Evolutionary conservation across 805 yeast genomes (phyloP).

Genomic region (Yarrowia sp.): DNA sequence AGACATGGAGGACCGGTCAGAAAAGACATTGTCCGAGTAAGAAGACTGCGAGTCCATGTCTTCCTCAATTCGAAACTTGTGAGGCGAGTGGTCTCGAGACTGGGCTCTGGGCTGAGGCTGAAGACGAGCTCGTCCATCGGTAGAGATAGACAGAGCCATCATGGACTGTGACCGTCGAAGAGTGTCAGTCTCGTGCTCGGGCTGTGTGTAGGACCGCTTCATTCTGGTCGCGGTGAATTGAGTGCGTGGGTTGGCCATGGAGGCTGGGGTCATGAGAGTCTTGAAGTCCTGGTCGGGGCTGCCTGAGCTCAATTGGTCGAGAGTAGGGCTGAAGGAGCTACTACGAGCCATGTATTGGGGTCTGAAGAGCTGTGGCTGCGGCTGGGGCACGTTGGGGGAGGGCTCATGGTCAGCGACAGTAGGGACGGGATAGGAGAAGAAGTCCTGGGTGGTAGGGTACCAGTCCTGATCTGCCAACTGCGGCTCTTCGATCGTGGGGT

Average conservation of each 20-base stretch:
- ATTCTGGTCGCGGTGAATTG: conserved; percentile 6
- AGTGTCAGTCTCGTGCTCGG: conserved; percentile 1
- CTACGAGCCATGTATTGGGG: conserved; percentile 7
- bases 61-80: conserved; percentile 12
- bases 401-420: conserved; percentile 8
- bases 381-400: background rate
- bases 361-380: conserved; percentile 5
- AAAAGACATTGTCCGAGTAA: conserved; percentile 11
- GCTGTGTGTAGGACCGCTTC: conserved; percentile 16
- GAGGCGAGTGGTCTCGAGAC: conserved; percentile 12
- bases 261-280: background rate
- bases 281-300: background rate
- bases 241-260: background rate
- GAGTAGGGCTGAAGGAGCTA: background rate
- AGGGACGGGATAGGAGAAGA: conserved; percentile 19
- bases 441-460: conserved; percentile 23
- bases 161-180: conserved; percentile 15
- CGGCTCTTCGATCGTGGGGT: conserved; percentile 22
- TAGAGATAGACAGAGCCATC: conserved; percentile 5
- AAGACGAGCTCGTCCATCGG: background rate
- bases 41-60: conserved; percentile 4
- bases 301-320: background rate
- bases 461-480: conserved; percentile 24
- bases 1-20: conserved; percentile 19
- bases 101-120: conserved; percentile 1